Evolutionary conservation across 2,329 filamentous ascomycete genomes (phyloP), one percentile per base, ranked within the genome.

Genomic region (Neofusicoccum cordaticola): DNA sequence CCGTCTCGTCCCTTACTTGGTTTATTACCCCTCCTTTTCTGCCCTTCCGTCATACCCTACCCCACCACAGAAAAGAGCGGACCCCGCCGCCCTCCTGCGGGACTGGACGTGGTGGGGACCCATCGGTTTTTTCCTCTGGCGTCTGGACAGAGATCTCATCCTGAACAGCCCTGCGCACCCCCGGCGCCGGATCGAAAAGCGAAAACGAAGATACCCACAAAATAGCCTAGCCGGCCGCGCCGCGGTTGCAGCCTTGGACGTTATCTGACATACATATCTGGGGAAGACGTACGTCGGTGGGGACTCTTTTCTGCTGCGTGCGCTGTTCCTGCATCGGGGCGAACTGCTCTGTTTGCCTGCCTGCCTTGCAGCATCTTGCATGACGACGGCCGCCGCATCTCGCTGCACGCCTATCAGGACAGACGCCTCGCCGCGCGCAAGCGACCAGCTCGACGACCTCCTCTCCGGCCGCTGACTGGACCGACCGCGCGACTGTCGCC

Each of bases 321-420:
- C 48, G 48, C 31, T 51, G 48, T 51, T 35, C 48, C 48, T 51
- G 48, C 48, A 51, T 48, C 45, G 22, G 45, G 45, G 45, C 22
- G 22, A 12, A 48, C 19, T 27, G 12, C 45, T 27, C 31, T 19
- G 19, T 27, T 31, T 48, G 45, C 45, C 42, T 48, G 8, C 48
- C 53, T 45, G 4, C 56, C 35, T 45, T 60, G 11, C 45, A 9
- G 31, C 31, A 19, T 52, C 45, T 65, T 67, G 66, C 66, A 73
- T 70, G 68, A 67, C 69, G 66, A 66, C 66, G 12, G 27, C 27
- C 27, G 27, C 6, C 27, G 27, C 27, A 65, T 66, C 61, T 65
- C 61, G 41, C 68, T 69, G 64, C 44, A 68, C 67, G 39, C 22
- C 56, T 60, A 58, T 58, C 53, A 58, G 53, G 45, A 58, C 53